Base-by-base conservation (phyloP, 352 stramenopile genomes). In the Lagenidium giganteum region DNA sequence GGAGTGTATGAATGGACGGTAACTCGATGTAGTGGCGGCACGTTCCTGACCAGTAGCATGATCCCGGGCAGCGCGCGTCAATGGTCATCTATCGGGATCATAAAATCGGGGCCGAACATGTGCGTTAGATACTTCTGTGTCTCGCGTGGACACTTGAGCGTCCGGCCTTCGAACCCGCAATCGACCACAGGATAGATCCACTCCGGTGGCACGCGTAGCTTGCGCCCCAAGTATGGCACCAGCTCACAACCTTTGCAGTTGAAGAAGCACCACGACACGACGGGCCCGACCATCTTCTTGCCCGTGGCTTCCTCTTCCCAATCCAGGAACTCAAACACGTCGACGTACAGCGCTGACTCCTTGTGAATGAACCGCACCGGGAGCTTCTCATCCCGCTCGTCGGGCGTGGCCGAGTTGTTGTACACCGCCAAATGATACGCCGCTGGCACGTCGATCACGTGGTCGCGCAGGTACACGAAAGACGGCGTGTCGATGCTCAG, bases 281-380 rank as follows among this genome's bases (percentile, higher is more conserved):
- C 16, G 16, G 61, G 56, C 0, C 51, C 51, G 8, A 47, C 45
- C 18, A 41, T 38, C 20, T 57, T 31, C 13, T 42, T 29, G 7
- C 37, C 25, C 11, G 23, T 33, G 22, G 17, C 25, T 8, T 34
- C 22, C 17, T 63, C 35, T 7, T 40, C 43, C 29, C 33, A 52
- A 28, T 63, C 44, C 20, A 54, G 22, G 34, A 61, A 71, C 23
- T 49, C 51, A 21, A 70, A 66, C 21, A 70, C 24, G 40, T 70
- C 55, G 14, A 57, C 16, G 37, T 64, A 70, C 20, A 70, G 20
- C 9, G 27, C 60, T 5, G 46, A 61, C 16, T 28, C 28, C 4
- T 31, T 41, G 33, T 64, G 45, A 11, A 63, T 41, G 31, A 65
- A 13, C 2, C 50, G 46, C n/a, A 43, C 51, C 2, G 51, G 55